Base-by-base conservation (phyloP, 2,329 filamentous ascomycete species). In the Fusarium sp. region DNA sequence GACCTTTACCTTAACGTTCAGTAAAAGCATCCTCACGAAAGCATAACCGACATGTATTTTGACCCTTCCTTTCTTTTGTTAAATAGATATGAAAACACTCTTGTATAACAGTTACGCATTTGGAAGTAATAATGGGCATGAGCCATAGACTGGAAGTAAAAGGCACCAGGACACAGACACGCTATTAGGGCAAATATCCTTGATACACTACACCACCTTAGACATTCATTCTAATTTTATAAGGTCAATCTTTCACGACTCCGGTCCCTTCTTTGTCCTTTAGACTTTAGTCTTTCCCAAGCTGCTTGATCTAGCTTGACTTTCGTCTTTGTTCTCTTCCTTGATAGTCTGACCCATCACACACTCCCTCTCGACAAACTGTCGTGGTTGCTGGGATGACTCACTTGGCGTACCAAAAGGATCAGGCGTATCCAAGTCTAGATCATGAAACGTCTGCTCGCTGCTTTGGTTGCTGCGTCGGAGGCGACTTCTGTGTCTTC, bases 1-100 rank as follows among this genome's bases (percentile, higher is more conserved):
- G 89, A 92, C 74, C 73, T 92, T 61, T 90, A 85, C 67, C 73
- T 88, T 69, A 84, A 85, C 67, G 85, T 88, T 64, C 81, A 83
- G 62, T 87, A 63, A 70, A 32, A 54, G 22, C 43, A 55, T 17
- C 33, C 15, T 20, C 43, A 11, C 19, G 17, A 49, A 39, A 45
- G 56, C 53, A 67, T 56, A 40, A 17, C 56, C 32, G 37, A 46
- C 48, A 52, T 47, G 60, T 60, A 51, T 22, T 32, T 45, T 49
- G 41, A 51, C 30, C 47, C 39, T 62, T 60, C 46, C 39, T 52
- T 62, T 44, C 20, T 55, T 37, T 55, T 59, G 49, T 45, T 49
- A 37, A 53, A 25, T 57, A 59, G 33, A 65, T 56, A 60, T 39
- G 37, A 35, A 62, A 63, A 23, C 53, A 33, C 19, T 49, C 52